Evolutionary conservation across 441 rosid genomes (phyloP), one percentile per base, ranked within the genome.

Genomic region (Eutrema salsugineum): DNA sequence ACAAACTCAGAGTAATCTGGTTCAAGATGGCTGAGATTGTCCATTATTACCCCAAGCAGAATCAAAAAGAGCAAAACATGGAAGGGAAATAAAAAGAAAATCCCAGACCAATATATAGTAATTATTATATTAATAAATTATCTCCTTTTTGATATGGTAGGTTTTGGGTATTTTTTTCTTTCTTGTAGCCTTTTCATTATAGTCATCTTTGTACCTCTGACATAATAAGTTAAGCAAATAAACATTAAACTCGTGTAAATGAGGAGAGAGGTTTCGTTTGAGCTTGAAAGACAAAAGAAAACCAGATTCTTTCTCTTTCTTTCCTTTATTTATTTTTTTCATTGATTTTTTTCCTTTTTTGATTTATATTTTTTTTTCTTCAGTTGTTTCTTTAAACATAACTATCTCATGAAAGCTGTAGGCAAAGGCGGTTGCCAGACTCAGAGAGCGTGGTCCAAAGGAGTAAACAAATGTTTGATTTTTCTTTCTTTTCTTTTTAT

Each of bases 1-100:
- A 83, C 81, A 77, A 66, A 83, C 51, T 79, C 79, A 47, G 83
- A 76, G 79, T 20, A 70, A 75, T 80, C 83, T 32, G 56, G 19
- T 66, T 78, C 86, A 64, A 71, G 71, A 36, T 67, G 66, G 55
- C 66, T 39, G 60, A 30, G 67, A 71, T 77, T 68, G 50, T 78
- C 63, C 90, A 88, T 88, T 71, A 63, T 60, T 78, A 46, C 39
- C 44, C 58, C 14, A 71, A 33, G 35, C 42, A 70, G 17, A 19
- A 58, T 48, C 11, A 43, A 53, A 16, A 43, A 32, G 39, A 67
- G 10, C 39, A 33, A 66, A 10, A 40, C 16, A 36, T 19, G 39
- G 17, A 53, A 50, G 70, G 38, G 43, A 62, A 63, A 53, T 63
- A 53, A 53, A 53, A 71, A 33, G 65, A 24, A 68, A 62, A 33